These are phyloP conservation scores for Diplotaxis tenuifolia DNA, from an alignment of 345 rosid species.

Conservation along the genomic window DNA sequence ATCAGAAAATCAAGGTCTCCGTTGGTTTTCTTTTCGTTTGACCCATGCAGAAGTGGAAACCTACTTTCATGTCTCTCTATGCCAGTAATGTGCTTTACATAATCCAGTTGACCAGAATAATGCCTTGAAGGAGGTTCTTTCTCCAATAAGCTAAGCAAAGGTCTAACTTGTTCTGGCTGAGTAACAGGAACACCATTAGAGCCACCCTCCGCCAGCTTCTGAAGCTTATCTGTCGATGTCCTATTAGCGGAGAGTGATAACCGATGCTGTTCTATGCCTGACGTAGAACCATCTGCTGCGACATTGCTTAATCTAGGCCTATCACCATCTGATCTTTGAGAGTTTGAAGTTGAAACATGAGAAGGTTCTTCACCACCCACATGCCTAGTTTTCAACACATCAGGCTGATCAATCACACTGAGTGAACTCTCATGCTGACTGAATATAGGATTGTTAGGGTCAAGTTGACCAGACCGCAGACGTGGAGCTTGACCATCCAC, in stretches of 20 bases:
- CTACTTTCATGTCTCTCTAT: background rate
- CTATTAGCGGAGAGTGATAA: background rate
- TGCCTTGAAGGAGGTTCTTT: slow-evolving; percentile 1
- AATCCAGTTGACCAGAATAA: background rate
- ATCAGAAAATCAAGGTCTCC: background rate
- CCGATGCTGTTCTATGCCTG: background rate
- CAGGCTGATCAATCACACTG: slow-evolving; percentile 60
- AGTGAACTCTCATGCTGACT: slow-evolving; percentile 54
- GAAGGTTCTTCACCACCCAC: slow-evolving; percentile 70
- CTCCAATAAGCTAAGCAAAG: background rate
- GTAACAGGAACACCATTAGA: background rate
- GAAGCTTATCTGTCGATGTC: background rate
- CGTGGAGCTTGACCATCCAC: slow-evolving; percentile 64
- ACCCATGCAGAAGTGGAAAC: background rate
- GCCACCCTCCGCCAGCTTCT: background rate
- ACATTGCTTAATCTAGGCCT: slow-evolving; percentile 63
- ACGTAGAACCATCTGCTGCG: slow-evolving; percentile 32
- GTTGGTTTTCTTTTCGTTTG: background rate
- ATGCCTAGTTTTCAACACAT: slow-evolving; percentile 57
- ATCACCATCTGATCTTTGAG: slow-evolving; percentile 62
- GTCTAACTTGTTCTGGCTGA: background rate
- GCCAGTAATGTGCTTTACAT: background rate
- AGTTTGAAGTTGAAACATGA: slow-evolving; percentile 67
- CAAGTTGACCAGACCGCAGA: slow-evolving; percentile 77
- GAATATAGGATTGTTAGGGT: slow-evolving; percentile 59